phyloP scores from a whole-genome alignment of 31 red algal species.

The Porphyra umbilicalis region DNA sequence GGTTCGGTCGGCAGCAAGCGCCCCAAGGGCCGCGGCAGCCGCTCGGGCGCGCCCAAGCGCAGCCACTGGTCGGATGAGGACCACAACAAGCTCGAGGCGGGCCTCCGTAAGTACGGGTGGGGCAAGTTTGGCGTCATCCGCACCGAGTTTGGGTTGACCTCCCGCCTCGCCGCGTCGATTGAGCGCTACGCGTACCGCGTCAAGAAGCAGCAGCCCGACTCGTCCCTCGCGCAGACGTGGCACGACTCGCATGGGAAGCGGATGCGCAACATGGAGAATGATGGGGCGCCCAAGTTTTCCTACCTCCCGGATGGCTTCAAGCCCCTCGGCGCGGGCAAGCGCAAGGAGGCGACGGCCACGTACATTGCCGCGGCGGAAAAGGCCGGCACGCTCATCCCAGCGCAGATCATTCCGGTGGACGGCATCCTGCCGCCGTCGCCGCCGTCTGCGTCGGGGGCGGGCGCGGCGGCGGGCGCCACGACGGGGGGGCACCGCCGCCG shows the following conservation, averaged over 20 bases:
- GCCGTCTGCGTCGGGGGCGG: neutral
- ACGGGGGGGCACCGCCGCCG: no score
- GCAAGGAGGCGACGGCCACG: neutral
- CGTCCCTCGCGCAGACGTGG: neutral
- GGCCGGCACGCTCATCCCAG: neutral
- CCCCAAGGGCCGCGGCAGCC: neutral
- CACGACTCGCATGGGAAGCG: neutral
- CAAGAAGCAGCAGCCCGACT: conserved; percentile 1
- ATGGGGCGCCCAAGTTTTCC: neutral
- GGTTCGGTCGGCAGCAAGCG: neutral
- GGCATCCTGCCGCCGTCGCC: neutral
- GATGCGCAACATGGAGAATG: conserved; percentile 1
- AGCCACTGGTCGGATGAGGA: neutral
- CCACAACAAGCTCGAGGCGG: neutral
- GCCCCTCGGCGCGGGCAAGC: neutral
- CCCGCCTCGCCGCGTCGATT: neutral
- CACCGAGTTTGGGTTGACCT: neutral
- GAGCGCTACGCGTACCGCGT: neutral
- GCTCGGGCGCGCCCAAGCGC: neutral
- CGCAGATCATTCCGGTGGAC: neutral
- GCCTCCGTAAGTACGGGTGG: neutral
- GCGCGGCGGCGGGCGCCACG: neutral
- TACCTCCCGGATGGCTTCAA: neutral
- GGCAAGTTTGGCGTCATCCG: neutral
- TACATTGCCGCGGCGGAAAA: neutral